Percentiles rank a stretch among this genome's conserved stretches.
These are phyloP conservation scores for Zasmidium cellare DNA, from an alignment of 2,329 filamentous ascomycete species.

Conservation along the genomic window DNA sequence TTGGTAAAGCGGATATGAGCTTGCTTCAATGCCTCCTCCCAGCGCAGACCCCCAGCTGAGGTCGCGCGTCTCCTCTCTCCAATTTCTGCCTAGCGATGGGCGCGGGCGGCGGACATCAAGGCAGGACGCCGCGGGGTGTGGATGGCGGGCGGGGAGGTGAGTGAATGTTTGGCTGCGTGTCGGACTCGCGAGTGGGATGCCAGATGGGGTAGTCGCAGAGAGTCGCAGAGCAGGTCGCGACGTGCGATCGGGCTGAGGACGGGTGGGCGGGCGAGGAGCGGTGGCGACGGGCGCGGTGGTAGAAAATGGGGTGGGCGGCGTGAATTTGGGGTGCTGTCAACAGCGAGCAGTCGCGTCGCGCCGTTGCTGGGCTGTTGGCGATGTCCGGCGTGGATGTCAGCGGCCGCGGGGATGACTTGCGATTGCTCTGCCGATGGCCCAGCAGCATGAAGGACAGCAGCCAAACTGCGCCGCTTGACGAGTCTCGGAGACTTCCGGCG, in stretches of 20 bases:
- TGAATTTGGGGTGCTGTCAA: not conserved
- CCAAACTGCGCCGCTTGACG: not conserved
- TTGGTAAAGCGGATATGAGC: slow-evolving; percentile 12
- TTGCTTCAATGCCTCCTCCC: slow-evolving; percentile 9
- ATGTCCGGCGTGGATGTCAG: not conserved
- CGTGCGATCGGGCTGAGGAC: not conserved
- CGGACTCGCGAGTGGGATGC: not conserved
- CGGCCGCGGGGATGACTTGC: not conserved
- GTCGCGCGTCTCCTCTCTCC: slow-evolving; percentile 19
- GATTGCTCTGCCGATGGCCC: not conserved
- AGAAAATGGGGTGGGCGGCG: not conserved
- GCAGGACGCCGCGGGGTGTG: slow-evolving; percentile 3
- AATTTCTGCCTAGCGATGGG: slow-evolving; percentile 8
- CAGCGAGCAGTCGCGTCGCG: not conserved
- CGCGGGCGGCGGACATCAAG: slow-evolving; percentile 10
- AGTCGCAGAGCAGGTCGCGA: not conserved
- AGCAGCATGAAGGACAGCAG: not conserved
- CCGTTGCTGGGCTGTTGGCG: not conserved
- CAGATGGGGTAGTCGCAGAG: not conserved
- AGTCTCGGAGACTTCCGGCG: not conserved
- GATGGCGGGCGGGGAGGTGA: slow-evolving; percentile 1
- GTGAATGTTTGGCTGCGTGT: slow-evolving; percentile 1
- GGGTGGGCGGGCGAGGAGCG: not conserved
- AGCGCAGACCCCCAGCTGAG: slow-evolving; percentile 15
- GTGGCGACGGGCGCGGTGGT: not conserved